These are phyloP conservation scores for Globisporangium radiosum DNA, from an alignment of 352 stramenopile genomes.

Conservation along the genomic window DNA sequence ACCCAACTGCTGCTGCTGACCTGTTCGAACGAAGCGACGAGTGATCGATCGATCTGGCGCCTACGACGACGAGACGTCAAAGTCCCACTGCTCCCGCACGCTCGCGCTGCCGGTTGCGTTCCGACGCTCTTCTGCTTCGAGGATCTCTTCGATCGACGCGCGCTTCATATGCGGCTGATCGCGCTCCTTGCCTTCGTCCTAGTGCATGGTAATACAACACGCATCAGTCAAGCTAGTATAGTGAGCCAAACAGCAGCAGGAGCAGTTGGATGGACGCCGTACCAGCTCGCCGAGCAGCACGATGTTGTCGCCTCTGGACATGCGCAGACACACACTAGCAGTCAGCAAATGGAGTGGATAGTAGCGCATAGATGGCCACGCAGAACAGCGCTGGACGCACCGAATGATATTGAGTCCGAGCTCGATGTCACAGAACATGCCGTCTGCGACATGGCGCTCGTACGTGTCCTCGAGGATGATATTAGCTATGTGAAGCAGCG, in stretches of 20 bases:
- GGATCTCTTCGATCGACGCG: constrained; percentile 67
- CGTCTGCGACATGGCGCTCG: constrained; percentile 82
- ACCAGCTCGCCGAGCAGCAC: constrained; percentile 82
- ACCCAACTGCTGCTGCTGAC: too few relatives aligned
- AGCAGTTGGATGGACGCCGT: constrained; percentile 9
- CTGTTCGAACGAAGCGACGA: too few relatives aligned
- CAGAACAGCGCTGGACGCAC: constrained; percentile 15
- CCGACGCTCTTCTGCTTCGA: constrained; percentile 73
- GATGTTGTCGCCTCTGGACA: constrained; percentile 75
- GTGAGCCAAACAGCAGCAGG: not conserved
- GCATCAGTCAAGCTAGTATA: too few relatives aligned
- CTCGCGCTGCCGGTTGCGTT: constrained; percentile 57
- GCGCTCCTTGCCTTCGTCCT: constrained; percentile 80
- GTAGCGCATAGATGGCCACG: not conserved
- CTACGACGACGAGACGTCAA: constrained; percentile 40
- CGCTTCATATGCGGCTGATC: constrained; percentile 80
- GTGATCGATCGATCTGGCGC: too few relatives aligned
- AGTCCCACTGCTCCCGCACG: constrained; percentile 82
- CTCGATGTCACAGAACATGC: constrained; percentile 93
- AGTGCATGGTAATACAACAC: not conserved
- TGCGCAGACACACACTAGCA: not conserved
- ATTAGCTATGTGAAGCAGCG: constrained; percentile 60
- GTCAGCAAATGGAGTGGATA: not conserved
- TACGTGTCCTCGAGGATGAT: constrained; percentile 96
- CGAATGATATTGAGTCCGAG: constrained; percentile 96